Percentiles rank a stretch among this genome's conserved stretches.
Evolutionary conservation across 345 rosid species (phyloP).

Genomic region (Camelina sativa): DNA sequence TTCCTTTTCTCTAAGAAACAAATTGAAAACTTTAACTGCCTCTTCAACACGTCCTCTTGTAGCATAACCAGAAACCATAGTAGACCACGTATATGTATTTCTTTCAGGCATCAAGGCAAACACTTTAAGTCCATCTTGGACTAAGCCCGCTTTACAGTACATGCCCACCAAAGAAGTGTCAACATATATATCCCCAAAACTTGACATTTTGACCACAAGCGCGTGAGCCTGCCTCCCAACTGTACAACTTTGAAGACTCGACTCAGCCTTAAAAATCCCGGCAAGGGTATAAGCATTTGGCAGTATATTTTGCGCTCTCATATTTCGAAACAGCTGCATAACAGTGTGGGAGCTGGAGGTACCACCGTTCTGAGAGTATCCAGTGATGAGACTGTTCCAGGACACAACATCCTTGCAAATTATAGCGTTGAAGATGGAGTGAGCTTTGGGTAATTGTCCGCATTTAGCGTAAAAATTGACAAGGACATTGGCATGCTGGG

Average conservation of each 20-base stretch:
- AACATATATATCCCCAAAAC: conserved; percentile 72
- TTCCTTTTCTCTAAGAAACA: conserved; percentile 51
- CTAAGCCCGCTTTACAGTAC: conserved; percentile 64
- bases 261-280: conserved; percentile 70
- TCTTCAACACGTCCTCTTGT: conserved; percentile 52
- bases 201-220: conserved; percentile 57
- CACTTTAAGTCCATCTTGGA: conserved; percentile 63
- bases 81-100: conserved; percentile 65
- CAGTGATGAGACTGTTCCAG: conserved; percentile 87
- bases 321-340: conserved; percentile 62
- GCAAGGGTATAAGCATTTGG: conserved; percentile 83
- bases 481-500: conserved; percentile 63
- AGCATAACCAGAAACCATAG: conserved; percentile 80
- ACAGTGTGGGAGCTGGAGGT: conserved; percentile 48
- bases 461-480: conserved; percentile 76
- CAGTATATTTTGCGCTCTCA: conserved; percentile 64
- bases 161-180: conserved; percentile 73
- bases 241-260: conserved; percentile 46
- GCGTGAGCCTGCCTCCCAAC: conserved; percentile 70
- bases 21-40: conserved; percentile 51
- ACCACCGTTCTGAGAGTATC: conserved; percentile 67
- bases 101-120: conserved; percentile 68
- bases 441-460: conserved; percentile 56
- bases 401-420: conserved; percentile 65
- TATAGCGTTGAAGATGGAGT: conserved; percentile 59